Evolutionary conservation across 2,329 filamentous ascomycete genomes (phyloP).

Genomic region (Alternaria sp.): DNA sequence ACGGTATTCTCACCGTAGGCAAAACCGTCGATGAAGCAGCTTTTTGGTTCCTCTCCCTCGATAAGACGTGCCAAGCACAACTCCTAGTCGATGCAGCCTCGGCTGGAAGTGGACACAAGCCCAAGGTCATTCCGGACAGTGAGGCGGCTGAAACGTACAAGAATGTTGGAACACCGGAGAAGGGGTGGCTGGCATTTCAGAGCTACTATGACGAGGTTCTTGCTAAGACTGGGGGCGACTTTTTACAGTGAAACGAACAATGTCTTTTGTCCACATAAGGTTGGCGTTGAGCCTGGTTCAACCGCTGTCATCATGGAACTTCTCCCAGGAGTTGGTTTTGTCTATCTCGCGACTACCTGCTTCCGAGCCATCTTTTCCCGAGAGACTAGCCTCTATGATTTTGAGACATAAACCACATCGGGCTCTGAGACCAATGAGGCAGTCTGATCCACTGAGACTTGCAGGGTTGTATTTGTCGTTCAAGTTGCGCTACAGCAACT

Average conservation of each 20-base stretch:
- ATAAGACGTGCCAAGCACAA: slow-evolving; percentile 58
- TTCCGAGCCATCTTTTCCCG: background rate
- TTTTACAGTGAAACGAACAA: slow-evolving; percentile 50
- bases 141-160: slow-evolving; percentile 53
- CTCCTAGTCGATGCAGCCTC: slow-evolving; percentile 55
- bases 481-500: background rate
- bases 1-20: slow-evolving; percentile 52
- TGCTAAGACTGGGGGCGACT: slow-evolving; percentile 60
- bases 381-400: background rate
- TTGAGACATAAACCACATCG: background rate
- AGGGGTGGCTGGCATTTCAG: slow-evolving; percentile 64
- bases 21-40: slow-evolving; percentile 56
- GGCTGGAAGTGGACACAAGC: slow-evolving; percentile 50
- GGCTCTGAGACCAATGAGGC: background rate
- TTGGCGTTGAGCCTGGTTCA: too few relatives aligned
- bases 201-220: slow-evolving; percentile 64
- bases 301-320: too few relatives aligned
- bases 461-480: background rate
- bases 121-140: slow-evolving; percentile 52
- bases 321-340: background rate
- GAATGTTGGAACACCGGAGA: slow-evolving; percentile 59
- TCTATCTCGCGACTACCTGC: background rate
- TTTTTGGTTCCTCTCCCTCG: slow-evolving; percentile 57
- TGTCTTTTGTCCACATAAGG: too few relatives aligned
- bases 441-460: background rate